Evolutionary conservation across 1,284 basidiomycete species (phyloP).

Genomic region (Moniliophthora roreri): DNA sequence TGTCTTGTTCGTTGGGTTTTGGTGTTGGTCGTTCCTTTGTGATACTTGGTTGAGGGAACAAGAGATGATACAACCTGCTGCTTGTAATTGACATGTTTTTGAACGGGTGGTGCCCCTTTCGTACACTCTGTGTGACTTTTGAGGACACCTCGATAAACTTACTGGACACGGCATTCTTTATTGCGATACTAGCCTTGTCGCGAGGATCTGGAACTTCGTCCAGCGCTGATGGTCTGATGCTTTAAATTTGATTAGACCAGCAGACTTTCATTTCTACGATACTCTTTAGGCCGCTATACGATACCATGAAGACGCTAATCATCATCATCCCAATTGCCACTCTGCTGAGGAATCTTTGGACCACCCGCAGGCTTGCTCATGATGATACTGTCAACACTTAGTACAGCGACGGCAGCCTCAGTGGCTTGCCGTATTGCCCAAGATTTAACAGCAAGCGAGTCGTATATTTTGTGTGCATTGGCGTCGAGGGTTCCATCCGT

Average conservation of each 20-base stretch:
- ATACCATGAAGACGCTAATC: conserved; percentile 32
- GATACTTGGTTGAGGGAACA: conserved; percentile 53
- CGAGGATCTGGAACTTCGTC: too few relatives aligned
- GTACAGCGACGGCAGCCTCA: conserved; percentile 91
- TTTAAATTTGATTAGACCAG: too few relatives aligned
- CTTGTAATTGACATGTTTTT: conserved; percentile 14
- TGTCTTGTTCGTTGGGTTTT: conserved; percentile 41
- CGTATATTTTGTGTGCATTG: conserved; percentile 67
- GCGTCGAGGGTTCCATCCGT: conserved; percentile 73
- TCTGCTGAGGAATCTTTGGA: conserved; percentile 81
- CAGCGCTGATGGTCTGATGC: too few relatives aligned
- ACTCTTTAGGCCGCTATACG: too few relatives aligned
- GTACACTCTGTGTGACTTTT: too few relatives aligned
- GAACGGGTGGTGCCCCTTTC: conserved; percentile 1
- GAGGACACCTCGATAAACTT: too few relatives aligned
- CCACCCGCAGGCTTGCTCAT: conserved; percentile 94
- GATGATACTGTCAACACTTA: conserved; percentile 97
- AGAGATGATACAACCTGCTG: conserved; percentile 46
- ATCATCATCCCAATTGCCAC: conserved; percentile 83
- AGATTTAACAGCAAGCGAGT: conserved; percentile 84
- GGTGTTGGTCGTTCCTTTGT: conserved; percentile 60
- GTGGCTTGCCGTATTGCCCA: conserved; percentile 91
- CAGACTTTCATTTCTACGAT: too few relatives aligned
- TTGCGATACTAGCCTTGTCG: too few relatives aligned
- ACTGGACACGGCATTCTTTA: too few relatives aligned